Evolutionary conservation across 768 basidiomycete species (phyloP).

Genomic region (Psilocybe sp.): DNA sequence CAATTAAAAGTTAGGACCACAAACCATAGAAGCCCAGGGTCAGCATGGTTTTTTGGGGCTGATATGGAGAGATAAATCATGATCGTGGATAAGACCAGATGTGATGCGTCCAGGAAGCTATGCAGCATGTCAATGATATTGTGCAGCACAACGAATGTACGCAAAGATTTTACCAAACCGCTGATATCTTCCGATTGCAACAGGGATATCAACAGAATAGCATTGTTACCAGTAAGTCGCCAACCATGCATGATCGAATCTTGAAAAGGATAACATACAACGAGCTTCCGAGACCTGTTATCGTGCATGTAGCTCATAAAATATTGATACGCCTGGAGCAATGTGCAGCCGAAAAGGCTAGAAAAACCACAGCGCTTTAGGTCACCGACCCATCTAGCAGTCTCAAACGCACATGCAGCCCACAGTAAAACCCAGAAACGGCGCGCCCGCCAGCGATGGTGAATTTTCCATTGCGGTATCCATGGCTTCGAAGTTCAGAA

Average conservation of each 20-base stretch:
- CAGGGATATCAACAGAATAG: no score
- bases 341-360: constrained; percentile 1
- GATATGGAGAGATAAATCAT: constrained; percentile 2
- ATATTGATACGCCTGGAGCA: constrained; percentile 4
- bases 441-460: no score
- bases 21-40: background rate
- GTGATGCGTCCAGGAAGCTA: background rate
- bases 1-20: background rate
- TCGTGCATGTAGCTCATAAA: background rate
- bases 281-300: background rate
- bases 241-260: background rate
- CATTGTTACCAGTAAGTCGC: background rate
- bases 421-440: background rate
- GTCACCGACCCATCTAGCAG: background rate
- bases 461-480: no score
- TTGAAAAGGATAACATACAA: background rate
- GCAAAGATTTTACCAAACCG: background rate
- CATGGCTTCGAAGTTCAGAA: no score
- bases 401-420: background rate
- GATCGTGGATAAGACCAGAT: background rate
- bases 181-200: no score
- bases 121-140: background rate
- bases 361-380: background rate
- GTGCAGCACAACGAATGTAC: no score
- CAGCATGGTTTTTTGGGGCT: background rate